Evolutionary conservation across 192 early-diverging fungal genomes (phyloP), one percentile per base, ranked within the genome.

Genomic region (Mortierella claussenii): DNA sequence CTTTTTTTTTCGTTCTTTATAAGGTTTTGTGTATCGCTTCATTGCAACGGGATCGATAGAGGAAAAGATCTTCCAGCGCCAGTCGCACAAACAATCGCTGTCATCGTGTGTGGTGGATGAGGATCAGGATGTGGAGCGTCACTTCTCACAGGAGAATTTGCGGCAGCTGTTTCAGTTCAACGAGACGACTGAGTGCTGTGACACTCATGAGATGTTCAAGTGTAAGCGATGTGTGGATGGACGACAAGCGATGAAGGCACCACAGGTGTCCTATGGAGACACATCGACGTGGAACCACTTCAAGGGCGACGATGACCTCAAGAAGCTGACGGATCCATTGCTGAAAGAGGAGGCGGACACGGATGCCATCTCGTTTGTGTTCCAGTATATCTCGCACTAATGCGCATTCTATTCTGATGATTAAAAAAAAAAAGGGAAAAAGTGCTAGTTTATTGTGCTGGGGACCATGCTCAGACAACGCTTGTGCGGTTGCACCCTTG

Each of bases 31-130:
- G n/a, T 99, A 99, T 80, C 90, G 97, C 10, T 94, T 99, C 51
- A 96, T 97, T 57, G 92, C 91, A 0, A 96, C 97, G n/a, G 98
- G 98, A 3, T 95, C 97, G 0, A 96, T 99, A 20, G 98, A 99
- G 74, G 98, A 99, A 63, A 99, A 99, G 78, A 97, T 99, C 33
- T 99, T 99, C 75, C 98, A 99, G 79, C 82, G 98, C 60, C 93
- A 92, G 78, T 89, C 87, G 2, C 90, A 90, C 67, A 94, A 94
- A 61, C 90, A 92, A 43, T 94, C 93, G 30, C 87, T 99, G 15
- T 91, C 90, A 23, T 92, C 89, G 0, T 97, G 95, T 68, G 96
- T 99, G 12, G 95, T 99, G 11, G 98, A 99, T 60, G 97, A 96
- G 71, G 93, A 92, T 28, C 85, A 89, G 71, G 90, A 98, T 67